Conservation (phyloP, 345 rosid genomes). For the Cochlearia excelsa region DNA sequence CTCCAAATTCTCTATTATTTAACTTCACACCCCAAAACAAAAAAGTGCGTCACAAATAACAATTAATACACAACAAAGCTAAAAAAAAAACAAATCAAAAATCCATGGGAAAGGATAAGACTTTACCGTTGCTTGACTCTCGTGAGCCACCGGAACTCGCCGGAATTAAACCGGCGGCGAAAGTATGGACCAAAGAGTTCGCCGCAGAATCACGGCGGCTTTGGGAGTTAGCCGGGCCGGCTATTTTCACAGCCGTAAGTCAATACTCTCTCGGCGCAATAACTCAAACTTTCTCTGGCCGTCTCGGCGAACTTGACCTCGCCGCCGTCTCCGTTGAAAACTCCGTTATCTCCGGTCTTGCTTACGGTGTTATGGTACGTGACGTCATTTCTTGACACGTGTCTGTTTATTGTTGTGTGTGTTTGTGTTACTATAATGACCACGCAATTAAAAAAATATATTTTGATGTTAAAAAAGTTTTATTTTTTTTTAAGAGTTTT, state of each 20-base stretch:
- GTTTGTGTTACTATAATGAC: slow-evolving; percentile 14
- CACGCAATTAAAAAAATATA: slow-evolving; percentile 1
- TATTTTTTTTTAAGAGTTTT: neutral
- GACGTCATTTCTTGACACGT: neutral
- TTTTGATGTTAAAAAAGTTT: neutral
- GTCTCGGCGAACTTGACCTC: slow-evolving; percentile 66
- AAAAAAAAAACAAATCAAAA: neutral
- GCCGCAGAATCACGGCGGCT: slow-evolving; percentile 65
- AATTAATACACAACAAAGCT: neutral
- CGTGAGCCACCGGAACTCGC: slow-evolving; percentile 26
- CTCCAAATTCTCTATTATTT: no score
- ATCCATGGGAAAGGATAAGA: slow-evolving; percentile 16
- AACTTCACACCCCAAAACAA: no score
- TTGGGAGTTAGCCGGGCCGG: slow-evolving; percentile 86
- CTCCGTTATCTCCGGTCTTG: slow-evolving; percentile 82
- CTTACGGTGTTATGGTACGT: slow-evolving; percentile 80
- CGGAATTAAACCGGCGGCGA: slow-evolving; percentile 20
- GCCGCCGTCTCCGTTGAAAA: slow-evolving; percentile 91
- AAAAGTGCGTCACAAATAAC: no score
- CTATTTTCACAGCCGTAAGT: slow-evolving; percentile 66
- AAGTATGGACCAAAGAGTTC: slow-evolving; percentile 47
- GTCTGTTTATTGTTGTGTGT: neutral
- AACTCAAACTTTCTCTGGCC: slow-evolving; percentile 81
- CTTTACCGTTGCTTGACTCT: slow-evolving; percentile 30
- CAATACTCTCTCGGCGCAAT: slow-evolving; percentile 92